These are phyloP conservation scores for Clitopilus passeckerianus DNA, from an alignment of 768 basidiomycete species.

Conservation along the genomic window DNA sequence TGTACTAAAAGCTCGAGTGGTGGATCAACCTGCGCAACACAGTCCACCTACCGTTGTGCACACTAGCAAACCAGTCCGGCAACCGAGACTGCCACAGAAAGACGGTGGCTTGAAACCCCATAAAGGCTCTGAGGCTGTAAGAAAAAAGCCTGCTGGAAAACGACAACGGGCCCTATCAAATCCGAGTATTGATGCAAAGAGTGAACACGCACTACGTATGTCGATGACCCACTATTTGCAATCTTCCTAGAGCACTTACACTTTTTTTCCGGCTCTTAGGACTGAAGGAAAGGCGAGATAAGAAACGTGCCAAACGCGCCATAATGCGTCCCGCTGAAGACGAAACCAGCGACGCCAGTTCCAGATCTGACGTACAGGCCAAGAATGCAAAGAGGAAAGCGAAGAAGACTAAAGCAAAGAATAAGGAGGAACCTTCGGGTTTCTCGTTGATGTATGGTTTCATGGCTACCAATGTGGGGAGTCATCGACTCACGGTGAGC, in stretches of 20 bases:
- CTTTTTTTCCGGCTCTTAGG: constrained; percentile 30
- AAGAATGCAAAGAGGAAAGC: constrained; percentile 12
- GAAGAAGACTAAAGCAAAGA: constrained; percentile 17
- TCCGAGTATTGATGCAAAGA: neutral
- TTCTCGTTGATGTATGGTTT: constrained; percentile 70
- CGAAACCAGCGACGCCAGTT: neutral
- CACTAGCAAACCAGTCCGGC: neutral
- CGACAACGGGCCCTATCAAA: neutral
- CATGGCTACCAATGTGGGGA: constrained; percentile 55
- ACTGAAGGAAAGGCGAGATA: constrained; percentile 58
- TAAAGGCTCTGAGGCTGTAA: constrained; percentile 5
- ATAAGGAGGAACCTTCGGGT: constrained; percentile 37
- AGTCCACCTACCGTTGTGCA: neutral
- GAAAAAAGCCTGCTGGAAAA: constrained; percentile 25
- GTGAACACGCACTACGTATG: neutral
- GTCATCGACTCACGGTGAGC: constrained; percentile 56
- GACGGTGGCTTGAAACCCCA: constrained; percentile 1
- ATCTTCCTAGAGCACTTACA: constrained; percentile 7
- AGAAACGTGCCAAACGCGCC: constrained; percentile 25
- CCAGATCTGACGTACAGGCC: constrained; percentile 31
- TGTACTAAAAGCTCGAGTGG: constrained; percentile 43
- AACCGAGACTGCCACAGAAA: no score
- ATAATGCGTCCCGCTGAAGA: neutral
- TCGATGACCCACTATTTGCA: constrained; percentile 20
- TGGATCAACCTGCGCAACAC: constrained; percentile 2